phyloP scores from a whole-genome alignment of 2,329 filamentous ascomycete genomes.

The Penicillium sp. region DNA sequence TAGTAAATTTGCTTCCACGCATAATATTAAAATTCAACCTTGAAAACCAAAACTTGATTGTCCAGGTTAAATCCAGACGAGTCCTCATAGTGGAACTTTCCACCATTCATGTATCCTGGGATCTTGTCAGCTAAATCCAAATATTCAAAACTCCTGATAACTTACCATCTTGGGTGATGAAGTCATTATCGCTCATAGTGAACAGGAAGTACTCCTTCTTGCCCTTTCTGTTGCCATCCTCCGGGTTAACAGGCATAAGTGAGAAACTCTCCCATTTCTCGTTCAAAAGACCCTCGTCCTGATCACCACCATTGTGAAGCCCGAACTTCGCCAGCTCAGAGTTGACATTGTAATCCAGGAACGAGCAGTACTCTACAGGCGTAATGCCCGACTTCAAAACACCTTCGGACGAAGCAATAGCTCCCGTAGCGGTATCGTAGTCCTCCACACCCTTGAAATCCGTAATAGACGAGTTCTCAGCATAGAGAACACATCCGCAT shows the following conservation, averaged over 20 bases:
- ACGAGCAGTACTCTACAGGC: conserved; percentile 63
- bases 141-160: background rate
- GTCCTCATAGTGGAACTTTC: conserved; percentile 58
- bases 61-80: conserved; percentile 58
- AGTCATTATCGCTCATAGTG: conserved; percentile 70
- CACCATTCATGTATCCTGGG: conserved; percentile 57
- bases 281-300: conserved; percentile 62
- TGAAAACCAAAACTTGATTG: conserved; percentile 64
- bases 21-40: conserved; percentile 31
- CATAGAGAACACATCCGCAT: conserved; percentile 69
- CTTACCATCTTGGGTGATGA: conserved; percentile 68
- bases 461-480: conserved; percentile 50
- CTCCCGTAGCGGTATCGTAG: conserved; percentile 40
- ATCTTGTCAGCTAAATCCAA: conserved; percentile 9
- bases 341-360: conserved; percentile 68
- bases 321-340: conserved; percentile 64
- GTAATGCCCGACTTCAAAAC: conserved; percentile 55
- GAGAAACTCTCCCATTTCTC: conserved; percentile 76
- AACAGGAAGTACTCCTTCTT: conserved; percentile 67
- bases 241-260: conserved; percentile 58
- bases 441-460: conserved; percentile 54
- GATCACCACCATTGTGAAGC: conserved; percentile 65
- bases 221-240: conserved; percentile 18
- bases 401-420: conserved; percentile 53
- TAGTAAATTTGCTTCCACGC: too few species aligned